Percentiles rank a stretch among this genome's conserved stretches.
Evolutionary conservation across 2,329 filamentous ascomycete species (phyloP).

Genomic region (Alternaria incomplexa): DNA sequence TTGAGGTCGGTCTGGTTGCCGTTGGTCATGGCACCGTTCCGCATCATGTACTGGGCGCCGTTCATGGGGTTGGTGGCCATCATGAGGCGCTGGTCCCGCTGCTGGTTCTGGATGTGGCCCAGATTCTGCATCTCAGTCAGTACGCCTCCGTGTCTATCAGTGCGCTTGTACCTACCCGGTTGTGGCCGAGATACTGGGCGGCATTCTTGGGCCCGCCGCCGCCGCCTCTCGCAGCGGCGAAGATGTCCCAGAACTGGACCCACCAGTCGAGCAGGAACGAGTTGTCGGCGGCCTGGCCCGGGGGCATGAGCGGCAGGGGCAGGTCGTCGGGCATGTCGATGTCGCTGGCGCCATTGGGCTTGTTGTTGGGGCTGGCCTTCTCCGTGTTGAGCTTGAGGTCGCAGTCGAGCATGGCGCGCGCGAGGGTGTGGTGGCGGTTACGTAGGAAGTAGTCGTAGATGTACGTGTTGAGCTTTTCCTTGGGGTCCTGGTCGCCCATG

Average conservation of each 20-base stretch:
- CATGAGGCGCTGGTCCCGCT: conserved; percentile 71
- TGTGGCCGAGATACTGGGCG: conserved; percentile 78
- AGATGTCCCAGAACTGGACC: conserved; percentile 96
- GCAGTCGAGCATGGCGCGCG: conserved; percentile 64
- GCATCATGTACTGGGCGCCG: conserved; percentile 60
- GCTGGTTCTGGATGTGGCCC: conserved; percentile 73
- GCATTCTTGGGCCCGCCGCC: conserved; percentile 50
- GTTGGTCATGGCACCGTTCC: conserved; percentile 62
- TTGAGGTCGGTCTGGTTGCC: conserved; percentile 67
- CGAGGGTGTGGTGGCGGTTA: conserved; percentile 82
- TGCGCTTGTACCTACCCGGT: conserved; percentile 67
- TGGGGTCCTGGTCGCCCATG: conserved; percentile 37
- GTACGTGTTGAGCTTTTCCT: conserved; percentile 76
- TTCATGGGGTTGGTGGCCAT: conserved; percentile 62
- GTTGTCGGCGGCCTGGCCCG: conserved; percentile 66
- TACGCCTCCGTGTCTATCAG: neutral
- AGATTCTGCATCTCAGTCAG: conserved; percentile 60
- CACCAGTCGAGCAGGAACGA: conserved; percentile 98
- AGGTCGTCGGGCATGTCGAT: conserved; percentile 85
- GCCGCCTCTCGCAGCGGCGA: conserved; percentile 74
- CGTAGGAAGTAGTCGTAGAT: conserved; percentile 93
- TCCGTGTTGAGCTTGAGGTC: conserved; percentile 63
- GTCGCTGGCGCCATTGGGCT: conserved; percentile 72
- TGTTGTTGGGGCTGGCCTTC: conserved; percentile 69
- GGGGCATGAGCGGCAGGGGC: conserved; percentile 73